These are phyloP conservation scores for Secale cereale DNA, from an alignment of 176 grass and related monocot genomes.

Conservation along the genomic window DNA sequence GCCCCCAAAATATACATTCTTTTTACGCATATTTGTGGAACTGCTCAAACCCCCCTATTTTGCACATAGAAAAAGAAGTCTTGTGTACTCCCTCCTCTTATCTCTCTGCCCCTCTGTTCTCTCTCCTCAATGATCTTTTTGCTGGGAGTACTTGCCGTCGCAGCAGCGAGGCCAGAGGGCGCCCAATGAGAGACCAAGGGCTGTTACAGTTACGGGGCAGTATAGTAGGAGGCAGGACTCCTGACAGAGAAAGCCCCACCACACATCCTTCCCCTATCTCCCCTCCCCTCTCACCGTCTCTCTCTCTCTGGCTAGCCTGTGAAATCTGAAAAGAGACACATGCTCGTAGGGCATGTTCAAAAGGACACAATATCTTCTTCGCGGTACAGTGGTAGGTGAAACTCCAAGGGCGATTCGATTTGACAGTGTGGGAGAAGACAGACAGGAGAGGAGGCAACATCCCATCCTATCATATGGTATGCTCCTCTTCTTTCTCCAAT, in stretches of 20 bases:
- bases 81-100: neutral
- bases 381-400: constrained; percentile 56
- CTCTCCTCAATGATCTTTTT: constrained; percentile 59
- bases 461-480: constrained; percentile 28
- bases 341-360: constrained; percentile 37
- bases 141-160: constrained; percentile 46
- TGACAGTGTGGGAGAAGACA: constrained; percentile 40
- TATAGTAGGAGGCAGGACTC: constrained; percentile 35
- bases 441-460: constrained; percentile 30
- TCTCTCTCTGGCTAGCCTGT: constrained; percentile 25
- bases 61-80: neutral
- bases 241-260: constrained; percentile 44
- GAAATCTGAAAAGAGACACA: constrained; percentile 27
- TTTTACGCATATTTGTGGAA: neutral
- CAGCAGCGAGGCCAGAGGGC: constrained; percentile 42
- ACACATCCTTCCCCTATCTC: constrained; percentile 21
- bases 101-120: neutral
- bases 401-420: constrained; percentile 44
- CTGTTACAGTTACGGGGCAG: constrained; percentile 39
- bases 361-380: constrained; percentile 70
- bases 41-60: neutral
- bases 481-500: neutral
- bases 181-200: constrained; percentile 50
- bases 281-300: neutral
- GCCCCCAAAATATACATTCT: neutral